Conservation (phyloP, 2,329 filamentous ascomycete species). For the Aureobasidium sp. region DNA sequence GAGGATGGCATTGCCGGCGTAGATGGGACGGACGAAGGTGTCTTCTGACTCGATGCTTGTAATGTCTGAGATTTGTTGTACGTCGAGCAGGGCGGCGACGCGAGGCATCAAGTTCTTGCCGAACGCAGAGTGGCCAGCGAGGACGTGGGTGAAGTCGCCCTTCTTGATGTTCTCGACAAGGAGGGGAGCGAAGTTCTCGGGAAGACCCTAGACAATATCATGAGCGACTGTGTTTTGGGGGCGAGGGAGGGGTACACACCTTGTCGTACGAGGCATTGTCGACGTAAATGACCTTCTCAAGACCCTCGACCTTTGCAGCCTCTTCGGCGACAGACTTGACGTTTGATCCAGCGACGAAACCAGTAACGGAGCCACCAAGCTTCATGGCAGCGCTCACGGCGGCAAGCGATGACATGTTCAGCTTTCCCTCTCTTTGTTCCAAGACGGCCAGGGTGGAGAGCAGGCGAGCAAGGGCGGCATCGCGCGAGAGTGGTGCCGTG, state of each 20-base stretch:
- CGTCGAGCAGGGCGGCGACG: constrained; percentile 83
- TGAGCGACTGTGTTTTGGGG: neutral
- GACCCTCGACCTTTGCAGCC: constrained; percentile 78
- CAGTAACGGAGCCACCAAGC: constrained; percentile 77
- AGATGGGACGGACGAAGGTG: constrained; percentile 90
- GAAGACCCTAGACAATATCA: constrained; percentile 54
- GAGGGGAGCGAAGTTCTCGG: constrained; percentile 90
- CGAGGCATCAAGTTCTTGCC: constrained; percentile 92
- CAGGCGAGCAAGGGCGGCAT: constrained; percentile 58
- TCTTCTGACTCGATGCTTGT: constrained; percentile 80
- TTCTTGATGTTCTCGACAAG: constrained; percentile 96
- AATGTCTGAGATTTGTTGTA: constrained; percentile 90
- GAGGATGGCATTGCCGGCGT: constrained; percentile 93
- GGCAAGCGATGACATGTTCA: constrained; percentile 75
- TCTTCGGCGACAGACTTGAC: constrained; percentile 71
- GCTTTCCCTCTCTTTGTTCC: constrained; percentile 84
- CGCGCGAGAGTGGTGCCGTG: constrained; percentile 37
- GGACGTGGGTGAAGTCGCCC: constrained; percentile 84
- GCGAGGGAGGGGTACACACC: constrained; percentile 40
- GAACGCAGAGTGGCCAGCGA: constrained; percentile 88
- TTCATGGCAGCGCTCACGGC: constrained; percentile 81
- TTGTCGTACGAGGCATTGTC: constrained; percentile 90
- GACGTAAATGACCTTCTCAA: constrained; percentile 86
- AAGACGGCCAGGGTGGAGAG: constrained; percentile 85
- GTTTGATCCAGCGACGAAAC: constrained; percentile 75